Conservation (phyloP, 495 filamentous ascomycete genomes). For the Glonium stellatum region DNA sequence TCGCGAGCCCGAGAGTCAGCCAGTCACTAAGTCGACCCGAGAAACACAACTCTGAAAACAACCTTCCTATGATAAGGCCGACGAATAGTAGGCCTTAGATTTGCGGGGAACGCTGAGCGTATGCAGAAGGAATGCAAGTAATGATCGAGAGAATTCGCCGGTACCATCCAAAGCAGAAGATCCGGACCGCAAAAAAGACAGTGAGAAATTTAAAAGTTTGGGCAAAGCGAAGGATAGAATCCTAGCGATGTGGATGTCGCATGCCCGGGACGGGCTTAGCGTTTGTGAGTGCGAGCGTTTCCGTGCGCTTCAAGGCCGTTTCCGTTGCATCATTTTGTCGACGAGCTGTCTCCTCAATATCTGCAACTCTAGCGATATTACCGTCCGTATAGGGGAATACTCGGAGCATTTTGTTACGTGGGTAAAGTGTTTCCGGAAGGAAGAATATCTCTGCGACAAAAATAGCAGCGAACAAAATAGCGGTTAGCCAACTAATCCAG, state of each 20-base stretch:
- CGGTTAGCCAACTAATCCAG: slow-evolving; percentile 56
- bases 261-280: slow-evolving; percentile 47
- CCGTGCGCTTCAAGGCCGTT: slow-evolving; percentile 40
- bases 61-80: slow-evolving; percentile 51
- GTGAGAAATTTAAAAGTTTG: slow-evolving; percentile 45
- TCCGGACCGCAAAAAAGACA: slow-evolving; percentile 42
- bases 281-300: slow-evolving; percentile 46
- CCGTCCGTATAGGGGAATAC: slow-evolving; percentile 26
- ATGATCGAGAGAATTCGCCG: slow-evolving; percentile 59
- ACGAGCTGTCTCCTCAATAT: slow-evolving; percentile 32
- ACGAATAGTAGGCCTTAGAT: slow-evolving; percentile 55
- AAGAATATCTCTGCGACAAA: slow-evolving; percentile 47
- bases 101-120: slow-evolving; percentile 44
- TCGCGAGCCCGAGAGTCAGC: slow-evolving; percentile 44
- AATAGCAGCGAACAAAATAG: slow-evolving; percentile 49
- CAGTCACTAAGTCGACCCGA: slow-evolving; percentile 51
- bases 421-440: slow-evolving; percentile 57
- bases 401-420: slow-evolving; percentile 46
- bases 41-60: slow-evolving; percentile 48
- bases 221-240: slow-evolving; percentile 42
- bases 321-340: slow-evolving; percentile 1
- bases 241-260: slow-evolving; percentile 47
- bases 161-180: slow-evolving; percentile 55
- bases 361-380: neutral
- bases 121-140: slow-evolving; percentile 55